phyloP scores from a whole-genome alignment of 2,329 filamentous ascomycete species.

The Claviceps pazoutovae region DNA sequence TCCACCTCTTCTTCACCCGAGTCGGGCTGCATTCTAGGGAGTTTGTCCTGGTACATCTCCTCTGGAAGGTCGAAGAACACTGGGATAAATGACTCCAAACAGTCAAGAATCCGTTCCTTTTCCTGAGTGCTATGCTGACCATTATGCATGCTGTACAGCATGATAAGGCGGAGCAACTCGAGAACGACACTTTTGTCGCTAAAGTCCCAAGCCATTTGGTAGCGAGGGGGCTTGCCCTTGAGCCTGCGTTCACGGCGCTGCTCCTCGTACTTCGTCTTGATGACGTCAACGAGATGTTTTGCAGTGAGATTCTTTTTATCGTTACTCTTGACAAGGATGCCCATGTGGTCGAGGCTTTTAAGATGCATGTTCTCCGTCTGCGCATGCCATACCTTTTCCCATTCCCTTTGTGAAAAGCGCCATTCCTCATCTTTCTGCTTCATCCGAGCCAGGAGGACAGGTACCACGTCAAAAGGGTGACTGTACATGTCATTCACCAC shows the following conservation, averaged over 20 bases:
- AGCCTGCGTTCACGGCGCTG: slow-evolving; percentile 59
- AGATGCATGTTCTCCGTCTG: slow-evolving; percentile 93
- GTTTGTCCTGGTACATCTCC: slow-evolving; percentile 51
- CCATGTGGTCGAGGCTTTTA: slow-evolving; percentile 93
- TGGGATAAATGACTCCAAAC: slow-evolving; percentile 63
- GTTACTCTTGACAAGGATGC: slow-evolving; percentile 70
- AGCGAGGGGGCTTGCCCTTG: slow-evolving; percentile 45
- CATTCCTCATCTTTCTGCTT: slow-evolving; percentile 97
- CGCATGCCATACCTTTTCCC: slow-evolving; percentile 97
- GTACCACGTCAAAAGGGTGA: slow-evolving; percentile 74
- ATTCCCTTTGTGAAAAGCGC: slow-evolving; percentile 92
- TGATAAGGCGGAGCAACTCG: slow-evolving; percentile 47
- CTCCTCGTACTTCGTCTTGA: slow-evolving; percentile 87
- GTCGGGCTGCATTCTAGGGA: slow-evolving; percentile 55
- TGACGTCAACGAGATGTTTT: slow-evolving; percentile 79
- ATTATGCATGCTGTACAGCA: slow-evolving; percentile 52
- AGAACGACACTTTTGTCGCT: slow-evolving; percentile 54
- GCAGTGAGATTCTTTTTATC: slow-evolving; percentile 87
- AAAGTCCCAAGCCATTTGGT: slow-evolving; percentile 67
- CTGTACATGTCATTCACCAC: slow-evolving; percentile 80
- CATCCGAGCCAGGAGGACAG: slow-evolving; percentile 72
- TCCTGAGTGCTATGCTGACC: slow-evolving; percentile 58
- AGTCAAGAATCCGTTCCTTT: slow-evolving; percentile 59
- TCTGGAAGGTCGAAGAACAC: slow-evolving; percentile 64
- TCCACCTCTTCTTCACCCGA: slow-evolving; percentile 68